Conservation (phyloP, 352 stramenopile genomes). For the Phytophthora podocarpi region DNA sequence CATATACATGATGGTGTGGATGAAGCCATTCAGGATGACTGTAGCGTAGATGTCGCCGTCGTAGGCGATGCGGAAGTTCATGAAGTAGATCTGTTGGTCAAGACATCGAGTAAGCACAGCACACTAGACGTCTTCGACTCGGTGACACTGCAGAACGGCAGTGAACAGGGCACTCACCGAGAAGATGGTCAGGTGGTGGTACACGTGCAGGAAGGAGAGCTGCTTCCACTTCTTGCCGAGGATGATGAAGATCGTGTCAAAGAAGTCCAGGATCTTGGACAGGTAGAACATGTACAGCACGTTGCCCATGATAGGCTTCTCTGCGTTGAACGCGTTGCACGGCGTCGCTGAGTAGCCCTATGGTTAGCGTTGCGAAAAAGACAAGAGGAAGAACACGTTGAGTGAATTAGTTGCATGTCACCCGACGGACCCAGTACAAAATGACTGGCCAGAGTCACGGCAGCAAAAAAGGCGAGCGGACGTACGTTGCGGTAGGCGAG, state of each 20-base stretch:
- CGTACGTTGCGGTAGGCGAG: constrained; percentile 90
- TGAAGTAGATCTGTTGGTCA: constrained; percentile 90
- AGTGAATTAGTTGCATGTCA: too few species aligned
- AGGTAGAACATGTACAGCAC: constrained; percentile 99
- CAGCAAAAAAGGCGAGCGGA: background rate
- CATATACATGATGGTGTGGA: constrained; percentile 99
- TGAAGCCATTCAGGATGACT: constrained; percentile 97
- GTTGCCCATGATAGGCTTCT: constrained; percentile 93
- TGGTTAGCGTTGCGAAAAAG: constrained; percentile 13
- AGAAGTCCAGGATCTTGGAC: constrained; percentile 95
- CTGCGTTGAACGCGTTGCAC: constrained; percentile 91
- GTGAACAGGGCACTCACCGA: constrained; percentile 43
- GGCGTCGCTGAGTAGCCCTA: constrained; percentile 89
- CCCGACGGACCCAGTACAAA: too few species aligned
- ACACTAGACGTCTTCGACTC: background rate
- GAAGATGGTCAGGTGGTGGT: constrained; percentile 98
- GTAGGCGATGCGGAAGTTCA: constrained; percentile 93
- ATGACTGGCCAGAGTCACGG: too few species aligned
- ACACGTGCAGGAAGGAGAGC: constrained; percentile 97
- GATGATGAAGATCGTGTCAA: constrained; percentile 98
- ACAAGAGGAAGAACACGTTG: background rate
- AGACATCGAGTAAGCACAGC: background rate
- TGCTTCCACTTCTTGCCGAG: constrained; percentile 98
- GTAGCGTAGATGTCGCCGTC: constrained; percentile 97
- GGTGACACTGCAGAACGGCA: background rate